Conservation (phyloP, 305 asterid species). For the Rubia balearica region DNA sequence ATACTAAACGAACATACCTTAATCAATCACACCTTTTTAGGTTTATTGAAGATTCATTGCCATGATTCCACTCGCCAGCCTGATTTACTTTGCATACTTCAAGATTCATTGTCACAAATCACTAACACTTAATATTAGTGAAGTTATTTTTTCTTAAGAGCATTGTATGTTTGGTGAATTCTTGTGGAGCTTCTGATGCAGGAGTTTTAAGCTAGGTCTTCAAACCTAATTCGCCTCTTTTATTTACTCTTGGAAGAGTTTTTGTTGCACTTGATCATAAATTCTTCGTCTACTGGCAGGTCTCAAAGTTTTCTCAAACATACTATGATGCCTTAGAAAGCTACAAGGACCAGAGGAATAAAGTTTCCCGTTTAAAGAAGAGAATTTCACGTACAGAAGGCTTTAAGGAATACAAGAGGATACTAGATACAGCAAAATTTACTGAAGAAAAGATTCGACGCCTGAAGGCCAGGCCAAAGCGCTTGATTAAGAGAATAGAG, state of each 20-base stretch:
- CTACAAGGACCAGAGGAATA: constrained; percentile 90
- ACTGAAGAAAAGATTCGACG: constrained; percentile 85
- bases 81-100: no score
- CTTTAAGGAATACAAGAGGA: constrained; percentile 86
- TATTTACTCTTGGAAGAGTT: neutral
- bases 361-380: constrained; percentile 85
- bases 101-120: no score
- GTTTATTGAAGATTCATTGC: neutral
- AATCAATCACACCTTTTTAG: neutral
- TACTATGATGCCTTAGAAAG: constrained; percentile 64
- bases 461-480: constrained; percentile 73
- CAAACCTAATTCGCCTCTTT: neutral
- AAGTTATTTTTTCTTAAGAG: neutral
- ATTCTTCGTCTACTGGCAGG: constrained; percentile 38
- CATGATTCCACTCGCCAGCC: neutral
- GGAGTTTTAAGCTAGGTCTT: neutral
- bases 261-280: constrained; percentile 9
- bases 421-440: constrained; percentile 68
- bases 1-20: neutral
- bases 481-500: constrained; percentile 70
- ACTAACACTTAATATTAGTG: neutral
- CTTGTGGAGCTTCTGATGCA: neutral
- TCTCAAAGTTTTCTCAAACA: constrained; percentile 54
- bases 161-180: neutral
- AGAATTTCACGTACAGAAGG: constrained; percentile 82